A percentile compares a stretch with the other conserved stretches of the same genome.
Conservation (phyloP, 768 basidiomycete genomes). For the Boletus huronensis region DNA sequence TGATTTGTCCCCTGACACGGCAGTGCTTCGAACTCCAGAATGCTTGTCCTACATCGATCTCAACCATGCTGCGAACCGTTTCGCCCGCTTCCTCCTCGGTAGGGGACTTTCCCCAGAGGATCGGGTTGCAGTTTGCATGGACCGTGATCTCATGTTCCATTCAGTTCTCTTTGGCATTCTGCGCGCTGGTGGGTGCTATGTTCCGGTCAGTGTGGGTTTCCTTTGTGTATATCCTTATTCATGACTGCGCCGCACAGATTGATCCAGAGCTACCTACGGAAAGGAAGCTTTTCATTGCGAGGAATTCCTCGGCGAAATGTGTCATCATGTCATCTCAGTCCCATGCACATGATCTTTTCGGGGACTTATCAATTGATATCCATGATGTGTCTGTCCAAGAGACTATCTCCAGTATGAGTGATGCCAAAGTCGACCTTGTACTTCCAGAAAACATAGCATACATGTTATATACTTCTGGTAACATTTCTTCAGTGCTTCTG, state of each 20-base stretch:
- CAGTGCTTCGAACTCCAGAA: slow-evolving; percentile 1
- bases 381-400: slow-evolving; percentile 18
- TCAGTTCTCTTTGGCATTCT: slow-evolving; percentile 42
- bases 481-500: neutral
- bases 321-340: slow-evolving; percentile 36
- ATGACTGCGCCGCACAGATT: slow-evolving; percentile 34
- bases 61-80: slow-evolving; percentile 36
- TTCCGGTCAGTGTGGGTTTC: slow-evolving; percentile 38
- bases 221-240: neutral
- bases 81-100: slow-evolving; percentile 41
- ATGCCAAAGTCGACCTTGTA: slow-evolving; percentile 29
- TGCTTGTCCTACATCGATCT: slow-evolving; percentile 34
- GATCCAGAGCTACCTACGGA: slow-evolving; percentile 48
- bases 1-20: slow-evolving; percentile 3
- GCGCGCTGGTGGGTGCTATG: slow-evolving; percentile 50
- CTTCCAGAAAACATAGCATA: slow-evolving; percentile 37
- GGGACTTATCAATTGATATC: slow-evolving; percentile 21
- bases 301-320: slow-evolving; percentile 40
- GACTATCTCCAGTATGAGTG: slow-evolving; percentile 29
- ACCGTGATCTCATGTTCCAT: slow-evolving; percentile 42
- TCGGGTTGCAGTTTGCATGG: slow-evolving; percentile 45
- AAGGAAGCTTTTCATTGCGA: slow-evolving; percentile 43
- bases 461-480: slow-evolving; percentile 51
- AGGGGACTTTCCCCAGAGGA: slow-evolving; percentile 37
- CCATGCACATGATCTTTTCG: slow-evolving; percentile 12